phyloP scores from a whole-genome alignment of 1,139 yeast species.

The Sugiyamaella sp. region DNA sequence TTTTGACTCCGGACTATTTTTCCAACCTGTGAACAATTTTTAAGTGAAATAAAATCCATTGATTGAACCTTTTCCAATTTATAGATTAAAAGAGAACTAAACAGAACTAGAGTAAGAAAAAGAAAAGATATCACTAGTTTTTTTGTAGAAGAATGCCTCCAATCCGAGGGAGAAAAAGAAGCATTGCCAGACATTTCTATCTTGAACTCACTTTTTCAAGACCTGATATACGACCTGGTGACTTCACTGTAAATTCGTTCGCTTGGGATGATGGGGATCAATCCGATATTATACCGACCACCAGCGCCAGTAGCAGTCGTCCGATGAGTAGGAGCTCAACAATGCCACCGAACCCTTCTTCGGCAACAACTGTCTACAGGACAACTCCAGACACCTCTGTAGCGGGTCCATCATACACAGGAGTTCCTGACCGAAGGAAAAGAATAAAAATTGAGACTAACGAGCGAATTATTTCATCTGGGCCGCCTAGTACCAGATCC shows the following conservation, averaged over 20 bases:
- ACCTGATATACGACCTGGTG: slow-evolving; percentile 13
- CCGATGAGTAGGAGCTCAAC: slow-evolving; percentile 1
- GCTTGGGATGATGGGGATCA: slow-evolving; percentile 12
- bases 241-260: slow-evolving; percentile 12
- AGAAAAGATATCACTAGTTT: not conserved
- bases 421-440: slow-evolving; percentile 5
- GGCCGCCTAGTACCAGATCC: slow-evolving; percentile 1
- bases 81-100: not conserved
- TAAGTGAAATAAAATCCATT: not conserved
- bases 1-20: not conserved
- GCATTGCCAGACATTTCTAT: slow-evolving; percentile 20
- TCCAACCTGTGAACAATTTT: not conserved
- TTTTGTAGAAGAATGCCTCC: slow-evolving; percentile 17
- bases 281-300: not conserved
- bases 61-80: not conserved
- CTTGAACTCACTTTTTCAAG: slow-evolving; percentile 16
- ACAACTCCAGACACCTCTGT: not conserved
- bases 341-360: not conserved
- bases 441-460: slow-evolving; percentile 13
- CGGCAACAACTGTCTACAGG: not conserved
- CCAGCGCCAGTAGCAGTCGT: not conserved
- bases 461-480: slow-evolving; percentile 2
- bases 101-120: no score
- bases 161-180: slow-evolving; percentile 19
- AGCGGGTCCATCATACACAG: not conserved